Conservation (phyloP, 169 alveolate species). For the Cryptosporidium tyzzeri region DNA sequence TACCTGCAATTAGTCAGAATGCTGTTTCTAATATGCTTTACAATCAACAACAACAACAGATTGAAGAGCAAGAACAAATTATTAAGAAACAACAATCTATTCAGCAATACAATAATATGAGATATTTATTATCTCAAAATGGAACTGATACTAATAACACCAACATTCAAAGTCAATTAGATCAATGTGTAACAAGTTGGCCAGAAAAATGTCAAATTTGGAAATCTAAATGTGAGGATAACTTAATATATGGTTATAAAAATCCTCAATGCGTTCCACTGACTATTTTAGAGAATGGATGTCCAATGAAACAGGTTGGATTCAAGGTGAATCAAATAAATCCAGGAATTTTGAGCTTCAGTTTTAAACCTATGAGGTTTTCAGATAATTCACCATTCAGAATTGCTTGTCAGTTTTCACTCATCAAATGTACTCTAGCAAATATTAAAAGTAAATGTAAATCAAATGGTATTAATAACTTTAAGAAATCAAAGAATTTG, state of each 20-base stretch:
- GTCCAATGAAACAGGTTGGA: slow-evolving; percentile 73
- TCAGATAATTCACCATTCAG: slow-evolving; percentile 59
- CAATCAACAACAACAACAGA: slow-evolving; percentile 65
- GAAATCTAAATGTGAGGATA: slow-evolving; percentile 74
- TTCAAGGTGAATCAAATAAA: slow-evolving; percentile 50
- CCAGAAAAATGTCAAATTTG: slow-evolving; percentile 70
- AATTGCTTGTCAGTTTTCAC: slow-evolving; percentile 66
- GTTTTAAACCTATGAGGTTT: slow-evolving; percentile 68
- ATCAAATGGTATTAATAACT: background rate
- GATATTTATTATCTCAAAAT: background rate
- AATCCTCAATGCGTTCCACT: slow-evolving; percentile 55
- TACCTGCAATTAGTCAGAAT: slow-evolving; percentile 73
- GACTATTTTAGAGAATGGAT: slow-evolving; percentile 53
- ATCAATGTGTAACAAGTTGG: slow-evolving; percentile 65
- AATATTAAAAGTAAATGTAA: slow-evolving; percentile 23
- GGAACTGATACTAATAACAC: background rate
- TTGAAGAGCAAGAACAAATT: slow-evolving; percentile 17
- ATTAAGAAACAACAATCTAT: slow-evolving; percentile 19
- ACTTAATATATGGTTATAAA: slow-evolving; percentile 41
- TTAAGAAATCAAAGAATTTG: background rate
- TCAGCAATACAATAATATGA: slow-evolving; percentile 31
- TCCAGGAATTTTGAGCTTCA: slow-evolving; percentile 55
- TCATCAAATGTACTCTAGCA: slow-evolving; percentile 55
- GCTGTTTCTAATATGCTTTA: slow-evolving; percentile 71
- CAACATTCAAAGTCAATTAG: background rate